These are phyloP conservation scores for Canavalia gladiata DNA, from an alignment of 306 rosid species.

Conservation along the genomic window DNA sequence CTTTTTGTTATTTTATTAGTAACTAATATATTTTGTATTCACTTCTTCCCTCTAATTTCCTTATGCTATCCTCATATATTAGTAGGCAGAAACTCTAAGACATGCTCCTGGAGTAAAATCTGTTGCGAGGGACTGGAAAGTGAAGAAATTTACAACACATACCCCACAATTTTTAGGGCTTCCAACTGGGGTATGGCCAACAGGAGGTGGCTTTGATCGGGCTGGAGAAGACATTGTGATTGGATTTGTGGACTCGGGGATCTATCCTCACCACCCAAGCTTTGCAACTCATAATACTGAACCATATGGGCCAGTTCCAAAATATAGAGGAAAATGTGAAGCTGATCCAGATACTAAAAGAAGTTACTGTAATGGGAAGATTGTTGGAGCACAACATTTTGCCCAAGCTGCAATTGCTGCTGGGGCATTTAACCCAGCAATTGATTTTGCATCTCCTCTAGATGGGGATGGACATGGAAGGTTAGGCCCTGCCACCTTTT, in stretches of 20 bases:
- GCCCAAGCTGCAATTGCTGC: slow-evolving; percentile 98
- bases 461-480: slow-evolving; percentile 99
- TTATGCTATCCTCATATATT: slow-evolving; percentile 60
- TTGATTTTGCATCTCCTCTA: slow-evolving; percentile 93
- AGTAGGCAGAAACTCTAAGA: slow-evolving; percentile 97
- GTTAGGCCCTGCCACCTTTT: slow-evolving; percentile 58
- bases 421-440: slow-evolving; percentile 89
- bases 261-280: slow-evolving; percentile 94
- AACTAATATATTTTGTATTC: slow-evolving; percentile 24
- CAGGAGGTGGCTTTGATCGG: slow-evolving; percentile 98
- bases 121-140: slow-evolving; percentile 97
- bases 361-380: slow-evolving; percentile 93
- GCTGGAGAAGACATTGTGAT: slow-evolving; percentile 98
- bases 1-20: slow-evolving; percentile 37
- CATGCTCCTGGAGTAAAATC: slow-evolving; percentile 89
- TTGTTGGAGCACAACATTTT: slow-evolving; percentile 98
- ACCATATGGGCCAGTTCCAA: slow-evolving; percentile 86
- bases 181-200: slow-evolving; percentile 99
- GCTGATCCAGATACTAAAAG: slow-evolving; percentile 84
- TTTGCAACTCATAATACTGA: slow-evolving; percentile 72
- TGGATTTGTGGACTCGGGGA: slow-evolving; percentile 98
- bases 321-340: slow-evolving; percentile 96
- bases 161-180: slow-evolving; percentile 99
- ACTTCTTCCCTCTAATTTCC: slow-evolving; percentile 53
- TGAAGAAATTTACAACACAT: slow-evolving; percentile 88